Conservation (phyloP, 2,329 filamentous ascomycete genomes). For the Paramyrothecium roridum region DNA sequence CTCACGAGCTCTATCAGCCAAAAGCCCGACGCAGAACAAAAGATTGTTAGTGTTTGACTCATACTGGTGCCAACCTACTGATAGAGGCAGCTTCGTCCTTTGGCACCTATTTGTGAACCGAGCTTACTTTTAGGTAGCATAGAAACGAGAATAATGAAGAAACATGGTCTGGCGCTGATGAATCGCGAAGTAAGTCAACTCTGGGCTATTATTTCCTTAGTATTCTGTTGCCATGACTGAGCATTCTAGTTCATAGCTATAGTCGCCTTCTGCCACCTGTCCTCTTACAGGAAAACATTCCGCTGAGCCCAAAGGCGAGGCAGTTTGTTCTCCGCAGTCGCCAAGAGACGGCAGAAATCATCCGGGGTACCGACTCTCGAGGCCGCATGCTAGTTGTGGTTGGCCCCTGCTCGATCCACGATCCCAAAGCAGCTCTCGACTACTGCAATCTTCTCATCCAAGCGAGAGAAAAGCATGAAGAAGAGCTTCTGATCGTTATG, state of each 20-base stretch:
- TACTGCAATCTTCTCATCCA: conserved; percentile 84
- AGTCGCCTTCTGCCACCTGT: conserved; percentile 91
- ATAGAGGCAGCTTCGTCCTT: no score
- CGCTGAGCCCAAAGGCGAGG: conserved; percentile 54
- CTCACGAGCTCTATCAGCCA: no score
- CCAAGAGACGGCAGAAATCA: conserved; percentile 62
- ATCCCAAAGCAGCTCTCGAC: conserved; percentile 82
- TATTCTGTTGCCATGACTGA: no score
- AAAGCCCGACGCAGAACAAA: no score
- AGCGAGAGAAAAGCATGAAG: conserved; percentile 82
- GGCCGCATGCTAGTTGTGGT: conserved; percentile 69
- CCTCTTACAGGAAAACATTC: conserved; percentile 91
- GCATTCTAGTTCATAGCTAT: conserved; percentile 70
- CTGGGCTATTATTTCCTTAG: no score
- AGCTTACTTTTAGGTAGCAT: no score
- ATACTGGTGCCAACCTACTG: no score
- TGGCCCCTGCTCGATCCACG: conserved; percentile 96
- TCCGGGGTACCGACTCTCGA: conserved; percentile 63
- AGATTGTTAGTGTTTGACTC: no score
- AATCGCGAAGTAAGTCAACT: no score
- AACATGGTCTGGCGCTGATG: no score
- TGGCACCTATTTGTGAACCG: no score
- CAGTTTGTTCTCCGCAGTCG: conserved; percentile 59
- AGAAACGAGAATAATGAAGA: no score
- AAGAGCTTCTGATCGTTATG: conserved; percentile 94